Evolutionary conservation across 2,329 filamentous ascomycete genomes (phyloP).

Genomic region (Colletotrichum sp.): DNA sequence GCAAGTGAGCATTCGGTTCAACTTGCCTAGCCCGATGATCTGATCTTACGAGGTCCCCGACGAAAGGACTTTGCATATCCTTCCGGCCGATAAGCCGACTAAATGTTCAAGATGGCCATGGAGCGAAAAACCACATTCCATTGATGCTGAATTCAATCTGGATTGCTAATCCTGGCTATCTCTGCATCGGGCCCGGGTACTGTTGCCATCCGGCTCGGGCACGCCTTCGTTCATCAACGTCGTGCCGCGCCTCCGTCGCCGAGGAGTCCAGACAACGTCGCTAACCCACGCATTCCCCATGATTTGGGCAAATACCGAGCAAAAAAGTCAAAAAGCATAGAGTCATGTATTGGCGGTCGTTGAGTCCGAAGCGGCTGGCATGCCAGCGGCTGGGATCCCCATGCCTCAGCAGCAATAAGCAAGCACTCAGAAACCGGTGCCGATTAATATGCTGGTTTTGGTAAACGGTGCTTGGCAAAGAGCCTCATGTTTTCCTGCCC

Average conservation of each 20-base stretch:
- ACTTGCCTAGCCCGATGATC: neutral
- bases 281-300: neutral
- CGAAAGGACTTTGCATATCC: neutral
- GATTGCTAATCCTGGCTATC: neutral
- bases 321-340: neutral
- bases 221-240: neutral
- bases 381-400: neutral
- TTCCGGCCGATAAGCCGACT: neutral
- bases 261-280: neutral
- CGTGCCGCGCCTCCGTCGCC: neutral
- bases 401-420: neutral
- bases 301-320: neutral
- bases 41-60: neutral
- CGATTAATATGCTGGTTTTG: slow-evolving; percentile 61
- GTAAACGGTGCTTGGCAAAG: neutral
- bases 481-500: neutral
- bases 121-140: neutral
- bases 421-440: slow-evolving; percentile 44
- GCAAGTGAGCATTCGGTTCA: neutral
- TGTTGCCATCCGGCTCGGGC: neutral
- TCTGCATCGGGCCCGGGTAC: neutral
- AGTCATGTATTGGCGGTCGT: slow-evolving; percentile 1
- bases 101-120: neutral
- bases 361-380: neutral
- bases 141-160: neutral